These are phyloP conservation scores for Zasmidium angulare DNA, from an alignment of 2,329 filamentous ascomycete species.

Conservation along the genomic window DNA sequence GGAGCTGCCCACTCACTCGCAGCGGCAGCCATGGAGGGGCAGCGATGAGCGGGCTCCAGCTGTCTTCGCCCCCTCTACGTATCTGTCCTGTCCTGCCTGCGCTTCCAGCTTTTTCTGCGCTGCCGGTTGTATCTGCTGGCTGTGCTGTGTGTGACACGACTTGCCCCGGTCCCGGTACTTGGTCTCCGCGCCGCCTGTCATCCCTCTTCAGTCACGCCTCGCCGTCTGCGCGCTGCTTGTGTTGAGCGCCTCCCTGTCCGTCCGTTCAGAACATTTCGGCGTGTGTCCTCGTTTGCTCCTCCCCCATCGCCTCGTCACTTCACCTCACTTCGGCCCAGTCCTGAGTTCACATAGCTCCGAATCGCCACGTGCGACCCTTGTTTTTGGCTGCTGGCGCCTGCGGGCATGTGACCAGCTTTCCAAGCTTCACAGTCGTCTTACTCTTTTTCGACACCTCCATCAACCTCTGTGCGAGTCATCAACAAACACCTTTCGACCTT, in stretches of 20 bases:
- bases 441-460: slow-evolving; percentile 12
- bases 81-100: slow-evolving; percentile 1
- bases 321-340: background rate
- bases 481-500: slow-evolving; percentile 7
- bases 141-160: background rate
- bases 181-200: slow-evolving; percentile 1
- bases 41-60: too few relatives aligned
- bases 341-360: slow-evolving; percentile 11
- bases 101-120: slow-evolving; percentile 9
- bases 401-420: slow-evolving; percentile 18
- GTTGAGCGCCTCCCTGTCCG: background rate
- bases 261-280: too few relatives aligned
- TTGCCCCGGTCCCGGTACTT: slow-evolving; percentile 1
- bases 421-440: slow-evolving; percentile 12
- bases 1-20: slow-evolving; percentile 1
- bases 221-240: background rate
- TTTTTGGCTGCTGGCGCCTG: slow-evolving; percentile 8
- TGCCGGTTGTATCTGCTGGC: background rate
- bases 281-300: too few relatives aligned
- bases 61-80: slow-evolving; percentile 7
- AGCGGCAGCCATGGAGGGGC: slow-evolving; percentile 9
- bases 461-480: slow-evolving; percentile 12
- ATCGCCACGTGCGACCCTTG: slow-evolving; percentile 16
- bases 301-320: background rate
- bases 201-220: background rate